Base-by-base conservation (phyloP, 129 eudicot genomes). In the Flaveria linearis region DNA sequence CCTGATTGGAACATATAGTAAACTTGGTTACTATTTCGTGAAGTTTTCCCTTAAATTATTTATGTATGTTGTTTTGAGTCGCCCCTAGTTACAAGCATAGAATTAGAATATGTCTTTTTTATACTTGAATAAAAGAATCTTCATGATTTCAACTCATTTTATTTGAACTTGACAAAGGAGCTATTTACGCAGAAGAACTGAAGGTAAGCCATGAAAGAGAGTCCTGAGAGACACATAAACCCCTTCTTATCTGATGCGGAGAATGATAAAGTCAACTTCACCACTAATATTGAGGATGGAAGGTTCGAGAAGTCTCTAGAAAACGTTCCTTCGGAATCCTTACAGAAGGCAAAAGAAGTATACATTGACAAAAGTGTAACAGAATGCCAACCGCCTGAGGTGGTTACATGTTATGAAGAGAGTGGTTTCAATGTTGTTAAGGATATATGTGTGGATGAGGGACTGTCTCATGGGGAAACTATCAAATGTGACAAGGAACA, bases 401-500 rank as follows among this genome's bases (percentile, higher is more conserved):
- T 83, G 56, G 28, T 80, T 16, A 76, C 86, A 71, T 83, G 89
- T 82, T 87, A 86, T 63, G 85, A 85, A 72, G 93, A 86, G 50
- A 84, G 62, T 17, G 49, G 43, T 55, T 77, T 66, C 75, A 80
- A 90, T 64, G 84, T 82, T 63, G 88, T 92, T 52, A 90, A 86
- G 83, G 96, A 92, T 83, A 92, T 92, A 69, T 84, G 96, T 53
- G 81, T 92, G 18, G 97, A 92, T 63, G 96, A 86, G n/a, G 95
- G 95, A 41, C 28, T 76, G 46, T 82, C 86, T 72, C 53, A 76
- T 20, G 81, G 71, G 57, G 87, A 83, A 23, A 90, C 76, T 52
- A 74, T 64, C 41, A 57, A 56, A 77, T 56, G 76, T 64, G 69
- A 86, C 36, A 76, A 81, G 28, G 75, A 76, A 50, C 82, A 20